Evolutionary conservation across 2,329 filamentous ascomycete genomes (phyloP).

Genomic region (Macroventuria anomochaeta): DNA sequence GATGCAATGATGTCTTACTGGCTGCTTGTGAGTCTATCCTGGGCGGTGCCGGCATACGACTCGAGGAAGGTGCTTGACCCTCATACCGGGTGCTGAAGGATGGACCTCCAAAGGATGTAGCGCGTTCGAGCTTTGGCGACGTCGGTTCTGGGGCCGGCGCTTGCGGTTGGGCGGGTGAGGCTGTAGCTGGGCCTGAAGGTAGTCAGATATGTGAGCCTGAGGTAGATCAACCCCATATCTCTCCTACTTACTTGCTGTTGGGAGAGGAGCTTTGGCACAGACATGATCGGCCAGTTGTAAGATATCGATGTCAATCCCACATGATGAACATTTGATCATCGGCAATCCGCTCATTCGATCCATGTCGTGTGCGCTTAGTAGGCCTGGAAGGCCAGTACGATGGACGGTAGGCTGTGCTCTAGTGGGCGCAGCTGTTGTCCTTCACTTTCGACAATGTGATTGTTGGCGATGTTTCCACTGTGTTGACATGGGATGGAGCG

Average conservation of each 20-base stretch:
- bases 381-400: conserved; percentile 7
- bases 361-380: conserved; percentile 30
- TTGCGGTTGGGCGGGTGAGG: conserved; percentile 8
- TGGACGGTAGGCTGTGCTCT: conserved; percentile 8
- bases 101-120: conserved; percentile 39
- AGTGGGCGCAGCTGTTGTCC: conserved; percentile 3
- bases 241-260: conserved; percentile 51
- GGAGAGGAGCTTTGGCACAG: conserved; percentile 59
- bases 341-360: conserved; percentile 45
- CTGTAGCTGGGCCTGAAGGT: background rate
- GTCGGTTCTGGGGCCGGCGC: conserved; percentile 10
- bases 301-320: conserved; percentile 73
- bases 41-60: conserved; percentile 58
- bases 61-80: conserved; percentile 44
- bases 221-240: background rate
- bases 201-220: conserved; percentile 2
- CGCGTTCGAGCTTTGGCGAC: conserved; percentile 41
- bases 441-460: conserved; percentile 7
- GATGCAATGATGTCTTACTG: conserved; percentile 54
- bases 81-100: conserved; percentile 39
- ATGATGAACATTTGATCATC: conserved; percentile 50
- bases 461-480: conserved; percentile 26
- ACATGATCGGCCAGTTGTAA: conserved; percentile 85
- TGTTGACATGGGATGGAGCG: conserved; percentile 35
- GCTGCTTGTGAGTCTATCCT: conserved; percentile 64